phyloP scores from a whole-genome alignment of 1,284 basidiomycete genomes.

The Cryptococcus sp. region DNA sequence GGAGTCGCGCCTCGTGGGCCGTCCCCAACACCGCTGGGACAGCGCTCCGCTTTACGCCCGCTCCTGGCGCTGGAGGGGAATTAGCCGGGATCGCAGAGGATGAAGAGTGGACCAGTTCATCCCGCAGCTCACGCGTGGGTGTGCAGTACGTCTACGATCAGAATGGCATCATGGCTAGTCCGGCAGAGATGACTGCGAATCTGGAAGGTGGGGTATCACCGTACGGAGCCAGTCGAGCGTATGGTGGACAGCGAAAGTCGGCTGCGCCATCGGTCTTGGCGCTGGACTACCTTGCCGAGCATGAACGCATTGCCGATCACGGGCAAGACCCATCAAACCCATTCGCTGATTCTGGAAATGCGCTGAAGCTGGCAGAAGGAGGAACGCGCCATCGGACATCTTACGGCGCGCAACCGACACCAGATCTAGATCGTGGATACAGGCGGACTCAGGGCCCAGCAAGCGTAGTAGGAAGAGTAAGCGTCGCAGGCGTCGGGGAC shows the following conservation, averaged over 20 bases:
- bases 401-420: constrained; percentile 1
- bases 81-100: constrained; percentile 12
- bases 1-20: constrained; percentile 18
- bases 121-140: not conserved
- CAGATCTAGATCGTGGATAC: not conserved
- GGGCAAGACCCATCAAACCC: not conserved
- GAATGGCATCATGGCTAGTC: constrained; percentile 10
- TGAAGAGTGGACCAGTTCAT: constrained; percentile 5
- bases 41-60: too few relatives aligned
- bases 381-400: not conserved
- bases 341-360: not conserved
- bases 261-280: constrained; percentile 27
- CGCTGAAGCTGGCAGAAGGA: not conserved
- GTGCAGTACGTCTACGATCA: constrained; percentile 15
- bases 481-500: too few relatives aligned
- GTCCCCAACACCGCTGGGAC: constrained; percentile 10
- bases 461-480: too few relatives aligned
- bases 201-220: too few relatives aligned
- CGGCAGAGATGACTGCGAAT: constrained; percentile 12
- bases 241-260: constrained; percentile 1
- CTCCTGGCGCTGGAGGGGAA: not conserved
- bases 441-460: not conserved
- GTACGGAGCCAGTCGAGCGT: not conserved
- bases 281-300: constrained; percentile 17
- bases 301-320: constrained; percentile 1